Evolutionary conservation across 23 red algal genomes (phyloP), one percentile per base, ranked within the genome.

Genomic region (Gracilariopsis chorda): DNA sequence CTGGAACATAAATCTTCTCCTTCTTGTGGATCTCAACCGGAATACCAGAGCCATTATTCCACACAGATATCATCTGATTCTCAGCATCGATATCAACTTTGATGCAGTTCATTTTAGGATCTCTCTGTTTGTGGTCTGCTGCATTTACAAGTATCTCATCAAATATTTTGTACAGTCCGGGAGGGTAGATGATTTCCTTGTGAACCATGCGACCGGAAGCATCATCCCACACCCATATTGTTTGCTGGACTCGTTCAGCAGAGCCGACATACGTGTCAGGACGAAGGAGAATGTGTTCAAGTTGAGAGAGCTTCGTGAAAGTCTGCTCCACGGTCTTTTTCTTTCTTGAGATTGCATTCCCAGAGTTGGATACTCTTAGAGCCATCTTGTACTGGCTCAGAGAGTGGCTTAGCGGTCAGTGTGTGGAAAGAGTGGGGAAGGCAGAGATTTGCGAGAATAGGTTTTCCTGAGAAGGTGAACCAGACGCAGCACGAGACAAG

Each of bases 61-160:
- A 93, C 41, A 99, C 88, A 39, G 89, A 94, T 40, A 94, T 92
- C 3, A 27, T 42, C 43, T 93, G 88, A 77, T 98, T 94, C 51
- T 98, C 95, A 7, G 62, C 57, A 21, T 98, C 87, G 34, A 98
- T 98, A 10, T 92, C 90, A n/a, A 99, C 93, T 60, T 92, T 86
- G 33, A 99, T 90, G 3, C 78, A 78, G 47, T 94, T 89, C 88
- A 95, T 95, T 10, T 53, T 53, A 2, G 93, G 44, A 33, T 96
- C 97, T 7, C 97, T 53, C 27, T 95, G 97, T 43, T 80, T 91
- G 77, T 99, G 93, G 74, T 99, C 97, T 2, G 93, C 93, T 13
- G 97, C 97, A 77, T 99, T 99, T 25, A 99, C 97, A 21, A 99
- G 67, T 51, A 99, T 99, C 80, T 99, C 97, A 83, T 99, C 97